A percentile compares a stretch with the other conserved stretches of the same genome.
Conservation (phyloP, 768 basidiomycete genomes). For the Tylopilus subfusipes region DNA sequence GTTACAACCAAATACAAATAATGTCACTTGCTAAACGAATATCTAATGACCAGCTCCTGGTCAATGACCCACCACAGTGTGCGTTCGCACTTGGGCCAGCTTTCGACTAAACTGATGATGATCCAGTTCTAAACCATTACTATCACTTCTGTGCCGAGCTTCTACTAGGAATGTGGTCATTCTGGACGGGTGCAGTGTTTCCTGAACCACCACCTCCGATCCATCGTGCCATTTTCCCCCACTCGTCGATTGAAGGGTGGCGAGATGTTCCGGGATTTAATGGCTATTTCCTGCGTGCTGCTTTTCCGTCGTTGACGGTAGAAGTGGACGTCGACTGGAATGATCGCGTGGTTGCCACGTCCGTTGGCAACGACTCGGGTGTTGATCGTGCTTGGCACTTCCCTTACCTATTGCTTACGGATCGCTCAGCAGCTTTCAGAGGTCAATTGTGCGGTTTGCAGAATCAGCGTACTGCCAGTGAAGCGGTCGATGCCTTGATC, state of each 20-base stretch:
- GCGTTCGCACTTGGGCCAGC: conserved; percentile 3
- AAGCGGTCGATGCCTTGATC: conserved; percentile 56
- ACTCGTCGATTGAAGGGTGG: conserved; percentile 58
- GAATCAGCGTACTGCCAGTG: conserved; percentile 70
- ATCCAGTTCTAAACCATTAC: conserved; percentile 68
- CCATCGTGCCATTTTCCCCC: conserved; percentile 68
- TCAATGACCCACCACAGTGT: conserved; percentile 70
- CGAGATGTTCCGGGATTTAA: conserved; percentile 79
- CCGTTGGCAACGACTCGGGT: conserved; percentile 16
- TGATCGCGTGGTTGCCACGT: conserved; percentile 47
- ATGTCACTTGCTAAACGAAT: conserved; percentile 1
- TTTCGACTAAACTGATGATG: background rate
- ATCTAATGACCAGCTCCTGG: conserved; percentile 40
- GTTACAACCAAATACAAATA: conserved; percentile 16
- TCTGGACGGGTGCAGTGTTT: conserved; percentile 57
- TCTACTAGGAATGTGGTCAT: conserved; percentile 69
- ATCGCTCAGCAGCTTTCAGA: conserved; percentile 74
- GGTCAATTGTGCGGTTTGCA: conserved; percentile 58
- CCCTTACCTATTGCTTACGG: conserved; percentile 63
- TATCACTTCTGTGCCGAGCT: conserved; percentile 87
- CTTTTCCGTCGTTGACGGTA: conserved; percentile 65
- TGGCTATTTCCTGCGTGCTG: conserved; percentile 67
- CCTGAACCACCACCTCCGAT: conserved; percentile 49
- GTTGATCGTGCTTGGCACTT: conserved; percentile 62
- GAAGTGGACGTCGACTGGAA: conserved; percentile 71